These are phyloP conservation scores for Agarophyton chilense DNA, from an alignment of 23 red algal genomes.

Conservation along the genomic window DNA sequence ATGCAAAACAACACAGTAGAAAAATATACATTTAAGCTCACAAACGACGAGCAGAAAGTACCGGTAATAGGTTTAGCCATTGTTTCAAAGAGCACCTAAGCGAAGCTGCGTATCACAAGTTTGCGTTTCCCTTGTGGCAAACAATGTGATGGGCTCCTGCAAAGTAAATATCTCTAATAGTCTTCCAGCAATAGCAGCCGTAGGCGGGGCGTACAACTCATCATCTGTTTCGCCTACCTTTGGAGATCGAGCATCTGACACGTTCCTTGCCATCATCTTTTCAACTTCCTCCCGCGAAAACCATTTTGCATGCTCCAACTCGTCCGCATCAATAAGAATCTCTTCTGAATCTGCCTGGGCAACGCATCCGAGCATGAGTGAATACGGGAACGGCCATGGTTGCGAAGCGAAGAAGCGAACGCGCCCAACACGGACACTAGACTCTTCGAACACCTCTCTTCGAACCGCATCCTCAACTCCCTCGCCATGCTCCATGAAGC, in stretches of 20 bases:
- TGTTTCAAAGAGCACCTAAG: no score
- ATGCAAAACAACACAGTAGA: no score
- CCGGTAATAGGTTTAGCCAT: no score
- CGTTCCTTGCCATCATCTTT: constrained; percentile 19
- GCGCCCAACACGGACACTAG: constrained; percentile 56
- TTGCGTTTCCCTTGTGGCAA: constrained; percentile 6
- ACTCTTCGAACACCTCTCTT: constrained; percentile 79
- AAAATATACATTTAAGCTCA: no score
- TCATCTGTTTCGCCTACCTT: neutral
- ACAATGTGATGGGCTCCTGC: constrained; percentile 45
- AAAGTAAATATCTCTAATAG: constrained; percentile 21
- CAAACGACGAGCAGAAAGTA: no score
- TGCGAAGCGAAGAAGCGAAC: constrained; percentile 72
- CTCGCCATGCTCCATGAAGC: constrained; percentile 95
- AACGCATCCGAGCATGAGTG: constrained; percentile 92
- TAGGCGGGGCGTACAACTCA: constrained; percentile 41
- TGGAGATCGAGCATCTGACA: neutral
- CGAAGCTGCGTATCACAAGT: neutral
- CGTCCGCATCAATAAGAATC: constrained; percentile 72
- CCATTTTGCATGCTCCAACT: constrained; percentile 74
- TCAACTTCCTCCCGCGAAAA: constrained; percentile 59
- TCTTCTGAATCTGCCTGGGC: constrained; percentile 44
- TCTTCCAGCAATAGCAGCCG: constrained; percentile 32
- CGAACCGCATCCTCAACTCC: constrained; percentile 82
- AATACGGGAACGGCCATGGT: constrained; percentile 93